These are phyloP conservation scores for Tolypocladium album DNA, from an alignment of 2,329 filamentous ascomycete genomes.

Conservation along the genomic window DNA sequence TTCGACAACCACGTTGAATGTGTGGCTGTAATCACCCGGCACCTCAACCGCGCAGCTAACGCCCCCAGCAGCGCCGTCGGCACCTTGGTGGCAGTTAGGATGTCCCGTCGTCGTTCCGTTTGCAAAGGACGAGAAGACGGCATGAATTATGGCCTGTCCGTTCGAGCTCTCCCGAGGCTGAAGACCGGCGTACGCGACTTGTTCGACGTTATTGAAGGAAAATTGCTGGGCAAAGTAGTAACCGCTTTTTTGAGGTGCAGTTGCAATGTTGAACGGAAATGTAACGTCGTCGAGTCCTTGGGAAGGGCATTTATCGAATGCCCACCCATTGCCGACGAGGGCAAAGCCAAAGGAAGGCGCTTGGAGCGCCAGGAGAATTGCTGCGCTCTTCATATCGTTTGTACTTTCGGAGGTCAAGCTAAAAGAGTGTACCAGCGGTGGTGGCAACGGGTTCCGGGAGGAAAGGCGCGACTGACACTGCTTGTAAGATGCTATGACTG, in stretches of 20 bases:
- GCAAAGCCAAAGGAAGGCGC: not conserved
- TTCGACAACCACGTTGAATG: slow-evolving; percentile 9
- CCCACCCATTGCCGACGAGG: not conserved
- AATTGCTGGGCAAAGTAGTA: slow-evolving; percentile 15
- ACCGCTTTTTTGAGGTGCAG: slow-evolving; percentile 6
- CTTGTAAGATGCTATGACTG: not conserved
- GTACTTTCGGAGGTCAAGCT: not conserved
- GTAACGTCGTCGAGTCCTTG: slow-evolving; percentile 9
- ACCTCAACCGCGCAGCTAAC: slow-evolving; percentile 11
- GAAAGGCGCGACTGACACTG: not conserved
- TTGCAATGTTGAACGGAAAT: slow-evolving; percentile 11
- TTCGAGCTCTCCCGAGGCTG: slow-evolving; percentile 8
- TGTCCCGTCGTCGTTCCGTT: slow-evolving; percentile 6
- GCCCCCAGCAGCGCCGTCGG: slow-evolving; percentile 13
- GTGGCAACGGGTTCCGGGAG: not conserved
- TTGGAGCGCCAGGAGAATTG: not conserved
- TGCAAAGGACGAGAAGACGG: slow-evolving; percentile 11
- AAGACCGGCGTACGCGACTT: slow-evolving; percentile 9
- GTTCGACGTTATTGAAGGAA: slow-evolving; percentile 3
- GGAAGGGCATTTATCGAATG: not conserved
- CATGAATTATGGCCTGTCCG: slow-evolving; percentile 7
- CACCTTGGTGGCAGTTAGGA: slow-evolving; percentile 11
- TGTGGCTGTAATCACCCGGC: slow-evolving; percentile 7
- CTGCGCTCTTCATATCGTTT: not conserved
- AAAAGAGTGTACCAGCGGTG: not conserved